Evolutionary conservation across 1,139 yeast genomes (phyloP), one percentile per base, ranked within the genome.

Genomic region (Diutina siamensis): DNA sequence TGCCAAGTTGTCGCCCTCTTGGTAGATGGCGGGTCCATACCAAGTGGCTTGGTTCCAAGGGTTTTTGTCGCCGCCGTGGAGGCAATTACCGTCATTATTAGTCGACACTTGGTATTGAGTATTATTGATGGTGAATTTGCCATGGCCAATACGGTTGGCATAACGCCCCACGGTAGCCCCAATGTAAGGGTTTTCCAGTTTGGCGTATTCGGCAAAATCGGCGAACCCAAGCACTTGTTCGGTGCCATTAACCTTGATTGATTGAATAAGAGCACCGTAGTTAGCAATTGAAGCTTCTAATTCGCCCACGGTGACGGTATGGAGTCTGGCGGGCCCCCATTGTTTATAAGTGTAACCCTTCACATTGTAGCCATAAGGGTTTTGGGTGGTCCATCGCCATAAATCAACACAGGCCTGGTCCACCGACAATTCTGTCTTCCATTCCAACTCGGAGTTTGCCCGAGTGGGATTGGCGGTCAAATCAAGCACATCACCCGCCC

Each of bases 401-500:
- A 83, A 67, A 59, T 83, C 92, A 41, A 60, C 62, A 60, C 94
- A 83, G 10, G 94, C 87, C 38, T 74, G 72, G 40, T 76, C 79
- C 49, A 84, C 68, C 19, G 75, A 57, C 25, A 74, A 62, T 52
- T 72, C 62, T 2, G 88, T 80, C 49, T 65, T 57, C 94, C 94
- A 85, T 44, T 71, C 57, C 48, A 84, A 71, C 61, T 84, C 94
- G 3, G 56, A 51, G 52, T 76, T 73, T 33, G 94, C 94, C 47
- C 88, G 70, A 18, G 70, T 63, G 19, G 87, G 79, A 57, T 78
- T 74, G 12, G 94, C 89, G 4, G 92, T 81, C 57, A 84, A 73
- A 56, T 83, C 72, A 47, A 83, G 69, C 17, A 84, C 94, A 60
- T 84, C 94, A 31, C 94, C 94, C n/a, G 68, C 78, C 52, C 94